phyloP scores from a whole-genome alignment of 1,139 yeast species.

The Diutina mesorugosa region DNA sequence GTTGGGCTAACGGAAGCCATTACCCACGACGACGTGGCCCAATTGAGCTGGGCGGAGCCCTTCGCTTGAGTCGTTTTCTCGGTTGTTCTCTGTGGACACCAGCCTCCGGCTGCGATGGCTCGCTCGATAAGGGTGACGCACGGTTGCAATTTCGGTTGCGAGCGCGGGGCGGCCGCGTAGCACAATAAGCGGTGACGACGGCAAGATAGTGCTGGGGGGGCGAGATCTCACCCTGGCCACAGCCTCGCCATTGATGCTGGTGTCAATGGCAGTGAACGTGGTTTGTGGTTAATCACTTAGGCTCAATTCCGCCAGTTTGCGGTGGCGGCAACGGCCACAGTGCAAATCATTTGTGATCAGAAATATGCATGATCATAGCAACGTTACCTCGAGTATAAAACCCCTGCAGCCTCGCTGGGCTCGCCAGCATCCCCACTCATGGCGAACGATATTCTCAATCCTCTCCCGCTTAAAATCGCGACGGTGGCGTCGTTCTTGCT shows the following conservation, averaged over 20 bases:
- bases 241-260: too few species aligned
- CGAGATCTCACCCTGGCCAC: too few species aligned
- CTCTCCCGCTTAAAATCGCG: slow-evolving; percentile 24
- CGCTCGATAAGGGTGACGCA: not conserved
- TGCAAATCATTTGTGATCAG: not conserved
- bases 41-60: too few species aligned
- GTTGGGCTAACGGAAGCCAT: too few species aligned
- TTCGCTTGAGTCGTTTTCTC: too few species aligned
- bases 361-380: slow-evolving; percentile 1
- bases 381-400: not conserved
- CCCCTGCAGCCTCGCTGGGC: not conserved
- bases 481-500: slow-evolving; percentile 37
- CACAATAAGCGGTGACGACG: not conserved
- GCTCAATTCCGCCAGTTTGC: not conserved
- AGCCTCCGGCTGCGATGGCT: not conserved
- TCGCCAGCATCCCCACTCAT: not conserved
- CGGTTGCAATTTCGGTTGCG: not conserved
- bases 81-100: too few species aligned
- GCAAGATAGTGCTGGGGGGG: not conserved
- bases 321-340: not conserved
- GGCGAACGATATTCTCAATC: not conserved
- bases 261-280: too few species aligned
- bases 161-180: not conserved
- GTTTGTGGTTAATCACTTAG: too few species aligned
- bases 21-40: too few species aligned